These are phyloP conservation scores for Boechera retrofracta DNA, from an alignment of 345 rosid genomes.

Conservation along the genomic window DNA sequence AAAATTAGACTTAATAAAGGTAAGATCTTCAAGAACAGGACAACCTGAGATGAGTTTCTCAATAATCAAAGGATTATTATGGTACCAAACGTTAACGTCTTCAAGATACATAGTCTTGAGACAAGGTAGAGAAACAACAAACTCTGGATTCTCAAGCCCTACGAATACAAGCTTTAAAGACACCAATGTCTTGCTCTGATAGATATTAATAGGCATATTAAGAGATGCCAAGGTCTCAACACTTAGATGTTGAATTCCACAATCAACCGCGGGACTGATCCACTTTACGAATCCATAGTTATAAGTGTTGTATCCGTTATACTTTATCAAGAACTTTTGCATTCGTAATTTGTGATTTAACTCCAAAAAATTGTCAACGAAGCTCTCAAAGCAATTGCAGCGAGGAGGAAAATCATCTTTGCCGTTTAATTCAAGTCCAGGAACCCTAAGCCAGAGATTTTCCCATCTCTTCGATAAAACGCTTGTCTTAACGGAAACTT, in stretches of 20 bases:
- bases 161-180: neutral
- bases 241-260: neutral
- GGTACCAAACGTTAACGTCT: neutral
- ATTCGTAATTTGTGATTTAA: neutral
- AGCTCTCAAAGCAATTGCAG: neutral
- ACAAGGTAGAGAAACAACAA: neutral
- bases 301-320: no score
- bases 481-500: neutral
- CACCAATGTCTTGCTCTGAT: conserved; percentile 7
- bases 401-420: neutral
- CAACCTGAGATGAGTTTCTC: conserved; percentile 7
- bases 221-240: neutral
- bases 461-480: neutral
- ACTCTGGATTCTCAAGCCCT: neutral
- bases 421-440: neutral
- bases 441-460: neutral
- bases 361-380: neutral
- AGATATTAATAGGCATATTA: neutral
- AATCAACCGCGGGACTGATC: neutral
- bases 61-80: neutral
- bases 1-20: neutral
- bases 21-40: neutral
- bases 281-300: neutral
- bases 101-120: neutral
- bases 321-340: neutral